Conservation (phyloP, 2,329 filamentous ascomycete species). For the Penicillium corylophilum region DNA sequence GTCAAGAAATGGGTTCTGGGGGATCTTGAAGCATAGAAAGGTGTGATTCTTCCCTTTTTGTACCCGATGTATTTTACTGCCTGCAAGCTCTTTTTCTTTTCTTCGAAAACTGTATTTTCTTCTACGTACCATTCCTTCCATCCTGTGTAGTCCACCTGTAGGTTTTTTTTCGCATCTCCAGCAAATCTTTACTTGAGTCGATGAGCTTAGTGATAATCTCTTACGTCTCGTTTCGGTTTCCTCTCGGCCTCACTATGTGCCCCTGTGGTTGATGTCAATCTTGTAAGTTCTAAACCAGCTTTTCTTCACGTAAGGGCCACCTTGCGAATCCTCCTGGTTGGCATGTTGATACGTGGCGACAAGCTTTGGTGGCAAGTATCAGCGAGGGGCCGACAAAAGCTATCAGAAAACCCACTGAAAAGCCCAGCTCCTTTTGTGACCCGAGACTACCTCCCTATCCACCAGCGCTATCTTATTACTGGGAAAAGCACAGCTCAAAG, state of each 20-base stretch:
- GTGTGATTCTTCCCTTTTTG: constrained; percentile 44
- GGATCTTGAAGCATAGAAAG: constrained; percentile 47
- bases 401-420: neutral
- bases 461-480: neutral
- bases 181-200: neutral
- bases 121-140: constrained; percentile 3
- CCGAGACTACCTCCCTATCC: neutral
- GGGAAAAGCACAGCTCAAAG: neutral
- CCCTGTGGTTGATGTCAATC: neutral
- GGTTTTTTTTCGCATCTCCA: neutral
- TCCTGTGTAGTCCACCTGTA: neutral
- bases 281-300: neutral
- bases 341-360: constrained; percentile 2
- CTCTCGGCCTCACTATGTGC: neutral
- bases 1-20: constrained; percentile 38
- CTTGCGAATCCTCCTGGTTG: neutral
- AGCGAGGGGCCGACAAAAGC: neutral
- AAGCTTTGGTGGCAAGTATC: neutral
- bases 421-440: neutral
- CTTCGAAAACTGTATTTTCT: constrained; percentile 30
- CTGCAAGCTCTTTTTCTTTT: constrained; percentile 45
- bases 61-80: constrained; percentile 51
- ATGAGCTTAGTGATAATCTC: neutral
- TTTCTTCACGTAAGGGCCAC: neutral
- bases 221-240: neutral